Percentiles rank a stretch among this genome's conserved stretches.
These are phyloP conservation scores for Wallacemonas sp. DNA, from an alignment of 208 protist species.

Conservation along the genomic window DNA sequence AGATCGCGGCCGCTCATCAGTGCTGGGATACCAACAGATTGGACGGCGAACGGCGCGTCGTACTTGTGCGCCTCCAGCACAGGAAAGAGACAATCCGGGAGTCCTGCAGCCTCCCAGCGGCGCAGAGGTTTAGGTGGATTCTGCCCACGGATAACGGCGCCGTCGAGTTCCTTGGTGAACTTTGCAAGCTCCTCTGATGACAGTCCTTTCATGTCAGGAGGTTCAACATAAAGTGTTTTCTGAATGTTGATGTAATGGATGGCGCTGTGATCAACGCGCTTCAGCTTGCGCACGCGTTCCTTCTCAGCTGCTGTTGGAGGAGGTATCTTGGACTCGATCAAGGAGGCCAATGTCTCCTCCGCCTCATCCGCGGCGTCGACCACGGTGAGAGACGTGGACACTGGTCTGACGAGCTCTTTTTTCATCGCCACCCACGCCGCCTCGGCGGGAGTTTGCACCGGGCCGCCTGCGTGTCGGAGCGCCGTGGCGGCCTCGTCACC, in stretches of 20 bases:
- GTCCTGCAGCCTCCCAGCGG: conserved; percentile 74
- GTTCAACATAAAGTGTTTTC: conserved; percentile 86
- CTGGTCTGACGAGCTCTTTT: conserved; percentile 52
- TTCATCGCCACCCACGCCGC: conserved; percentile 39
- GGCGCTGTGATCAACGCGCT: conserved; percentile 68
- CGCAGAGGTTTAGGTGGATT: conserved; percentile 46
- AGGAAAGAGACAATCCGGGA: conserved; percentile 71
- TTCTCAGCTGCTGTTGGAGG: conserved; percentile 41
- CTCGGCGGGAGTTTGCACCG: conserved; percentile 2
- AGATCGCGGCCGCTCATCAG: conserved; percentile 91
- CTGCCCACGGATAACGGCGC: conserved; percentile 58
- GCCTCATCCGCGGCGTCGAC: conserved; percentile 79
- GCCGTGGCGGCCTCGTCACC: not conserved
- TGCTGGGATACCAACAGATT: conserved; percentile 73
- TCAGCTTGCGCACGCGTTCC: conserved; percentile 70
- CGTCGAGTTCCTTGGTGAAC: conserved; percentile 74
- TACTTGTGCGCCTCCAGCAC: conserved; percentile 53
- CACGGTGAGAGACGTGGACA: conserved; percentile 63
- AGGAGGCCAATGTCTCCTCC: conserved; percentile 35
- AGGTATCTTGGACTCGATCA: conserved; percentile 58
- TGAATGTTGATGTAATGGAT: conserved; percentile 55
- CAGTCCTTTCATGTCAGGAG: conserved; percentile 66
- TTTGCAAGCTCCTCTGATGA: conserved; percentile 50
- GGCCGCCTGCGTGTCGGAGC: not conserved
- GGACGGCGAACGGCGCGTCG: conserved; percentile 81